Evolutionary conservation across 306 rosid genomes (phyloP).

Genomic region (Datisca glomerata): DNA sequence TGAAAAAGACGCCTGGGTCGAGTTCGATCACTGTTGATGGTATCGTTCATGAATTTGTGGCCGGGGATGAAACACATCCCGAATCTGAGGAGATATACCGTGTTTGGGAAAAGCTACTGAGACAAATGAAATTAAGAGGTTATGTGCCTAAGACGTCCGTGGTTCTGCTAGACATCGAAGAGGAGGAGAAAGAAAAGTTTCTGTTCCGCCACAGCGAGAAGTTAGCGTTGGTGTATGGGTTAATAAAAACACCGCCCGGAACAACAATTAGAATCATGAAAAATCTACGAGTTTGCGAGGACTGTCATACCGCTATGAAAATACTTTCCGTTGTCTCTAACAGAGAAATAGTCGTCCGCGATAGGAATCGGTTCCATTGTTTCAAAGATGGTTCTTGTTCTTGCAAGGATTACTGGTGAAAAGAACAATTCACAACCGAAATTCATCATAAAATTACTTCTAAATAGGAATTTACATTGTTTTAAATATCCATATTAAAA

Average conservation of each 20-base stretch:
- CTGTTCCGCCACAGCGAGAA: conserved; percentile 35
- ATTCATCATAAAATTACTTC: too few species aligned
- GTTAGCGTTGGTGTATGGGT: conserved; percentile 33
- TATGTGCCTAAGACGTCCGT: conserved; percentile 48
- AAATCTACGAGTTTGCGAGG: conserved; percentile 50
- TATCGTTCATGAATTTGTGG: conserved; percentile 29
- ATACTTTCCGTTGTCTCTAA: conserved; percentile 21
- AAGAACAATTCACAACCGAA: too few species aligned
- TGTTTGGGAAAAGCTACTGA: conserved; percentile 34
- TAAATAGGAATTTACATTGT: too few species aligned
- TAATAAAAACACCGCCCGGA: conserved; percentile 31
- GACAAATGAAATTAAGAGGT: conserved; percentile 26
- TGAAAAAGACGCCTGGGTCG: conserved; percentile 37
- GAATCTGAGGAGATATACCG: conserved; percentile 23
- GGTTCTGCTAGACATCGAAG: conserved; percentile 39
- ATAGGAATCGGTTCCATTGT: conserved; percentile 37
- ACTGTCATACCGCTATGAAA: conserved; percentile 38
- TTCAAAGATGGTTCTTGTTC: conserved; percentile 32
- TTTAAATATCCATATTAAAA: too few species aligned
- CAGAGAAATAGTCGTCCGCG: conserved; percentile 34
- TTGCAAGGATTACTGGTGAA: conserved; percentile 34
- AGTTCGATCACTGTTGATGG: conserved; percentile 39
- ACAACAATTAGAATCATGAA: conserved; percentile 42
- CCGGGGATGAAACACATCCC: conserved; percentile 46
- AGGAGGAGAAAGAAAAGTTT: conserved; percentile 32